phyloP scores from a whole-genome alignment of 345 rosid genomes.

The Toxicodendron radicans region DNA sequence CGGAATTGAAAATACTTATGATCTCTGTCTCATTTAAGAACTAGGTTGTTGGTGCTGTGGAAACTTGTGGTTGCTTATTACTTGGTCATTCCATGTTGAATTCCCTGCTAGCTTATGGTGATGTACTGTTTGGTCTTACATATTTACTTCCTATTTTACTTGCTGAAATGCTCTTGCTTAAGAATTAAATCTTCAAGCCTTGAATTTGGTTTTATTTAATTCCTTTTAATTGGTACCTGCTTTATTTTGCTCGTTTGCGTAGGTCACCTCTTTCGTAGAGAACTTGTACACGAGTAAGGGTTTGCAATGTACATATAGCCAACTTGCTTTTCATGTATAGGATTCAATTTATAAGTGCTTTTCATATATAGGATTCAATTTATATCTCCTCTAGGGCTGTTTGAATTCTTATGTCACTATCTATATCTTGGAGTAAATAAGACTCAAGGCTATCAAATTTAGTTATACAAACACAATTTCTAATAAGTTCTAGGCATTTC shows the following conservation, averaged over 20 bases:
- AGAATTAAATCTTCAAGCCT: background rate
- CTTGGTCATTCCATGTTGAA: too few relatives aligned
- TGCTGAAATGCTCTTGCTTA: background rate
- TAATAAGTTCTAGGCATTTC: constrained; percentile 3
- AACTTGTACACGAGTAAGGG: background rate
- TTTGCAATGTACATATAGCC: background rate
- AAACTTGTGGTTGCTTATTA: background rate
- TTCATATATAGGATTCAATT: too few relatives aligned
- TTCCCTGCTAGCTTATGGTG: background rate
- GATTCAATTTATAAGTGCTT: too few relatives aligned
- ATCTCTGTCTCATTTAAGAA: background rate
- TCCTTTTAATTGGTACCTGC: background rate
- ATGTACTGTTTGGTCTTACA: too few relatives aligned
- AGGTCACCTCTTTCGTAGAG: background rate
- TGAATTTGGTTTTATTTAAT: background rate
- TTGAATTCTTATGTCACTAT: too few relatives aligned
- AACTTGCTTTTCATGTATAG: background rate
- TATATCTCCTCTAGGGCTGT: background rate
- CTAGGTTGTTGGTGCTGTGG: background rate
- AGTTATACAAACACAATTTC: background rate
- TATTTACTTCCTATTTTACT: background rate
- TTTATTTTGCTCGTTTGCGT: background rate
- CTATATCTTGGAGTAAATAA: background rate
- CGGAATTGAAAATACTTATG: background rate
- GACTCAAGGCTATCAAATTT: background rate